Conservation (phyloP, 192 early-diverging fungal genomes). For the Coemansia sp. region DNA sequence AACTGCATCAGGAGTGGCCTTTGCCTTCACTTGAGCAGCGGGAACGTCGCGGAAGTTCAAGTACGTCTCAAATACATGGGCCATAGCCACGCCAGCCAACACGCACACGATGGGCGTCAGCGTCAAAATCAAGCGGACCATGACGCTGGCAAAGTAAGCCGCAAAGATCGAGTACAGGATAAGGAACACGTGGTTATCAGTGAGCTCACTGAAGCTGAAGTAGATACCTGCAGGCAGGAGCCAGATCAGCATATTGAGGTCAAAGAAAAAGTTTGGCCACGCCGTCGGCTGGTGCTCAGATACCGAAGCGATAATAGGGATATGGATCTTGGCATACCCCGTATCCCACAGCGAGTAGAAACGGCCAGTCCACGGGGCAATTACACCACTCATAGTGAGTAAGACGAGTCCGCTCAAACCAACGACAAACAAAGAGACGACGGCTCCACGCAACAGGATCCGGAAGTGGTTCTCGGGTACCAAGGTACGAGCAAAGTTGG, state of each 20-base stretch:
- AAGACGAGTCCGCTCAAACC: constrained; percentile 64
- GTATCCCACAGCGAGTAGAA: constrained; percentile 99
- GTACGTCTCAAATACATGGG: constrained; percentile 85
- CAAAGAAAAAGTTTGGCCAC: constrained; percentile 99
- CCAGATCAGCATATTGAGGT: constrained; percentile 94
- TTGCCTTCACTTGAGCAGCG: not conserved
- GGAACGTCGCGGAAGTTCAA: constrained; percentile 47
- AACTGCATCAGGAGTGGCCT: not conserved
- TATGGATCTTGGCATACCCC: constrained; percentile 98
- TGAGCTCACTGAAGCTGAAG: constrained; percentile 92
- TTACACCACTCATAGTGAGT: constrained; percentile 78
- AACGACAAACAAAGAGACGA: constrained; percentile 54
- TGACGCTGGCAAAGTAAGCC: constrained; percentile 99
- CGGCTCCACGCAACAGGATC: constrained; percentile 67
- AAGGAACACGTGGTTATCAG: constrained; percentile 97
- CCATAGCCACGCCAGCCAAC: constrained; percentile 85
- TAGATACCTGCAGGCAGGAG: constrained; percentile 97
- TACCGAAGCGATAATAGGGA: constrained; percentile 99
- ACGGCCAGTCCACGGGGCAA: constrained; percentile 98
- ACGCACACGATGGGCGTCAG: constrained; percentile 98
- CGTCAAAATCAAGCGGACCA: constrained; percentile 99
- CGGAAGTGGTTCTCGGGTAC: constrained; percentile 86
- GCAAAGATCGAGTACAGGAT: constrained; percentile 98
- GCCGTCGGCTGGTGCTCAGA: constrained; percentile 99
- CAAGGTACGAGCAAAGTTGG: constrained; percentile 75